A percentile compares a stretch with the other conserved stretches of the same genome.
Evolutionary conservation across 108 stramenopile species (phyloP).

Genomic region (Phaeodactylum tricornutum): DNA sequence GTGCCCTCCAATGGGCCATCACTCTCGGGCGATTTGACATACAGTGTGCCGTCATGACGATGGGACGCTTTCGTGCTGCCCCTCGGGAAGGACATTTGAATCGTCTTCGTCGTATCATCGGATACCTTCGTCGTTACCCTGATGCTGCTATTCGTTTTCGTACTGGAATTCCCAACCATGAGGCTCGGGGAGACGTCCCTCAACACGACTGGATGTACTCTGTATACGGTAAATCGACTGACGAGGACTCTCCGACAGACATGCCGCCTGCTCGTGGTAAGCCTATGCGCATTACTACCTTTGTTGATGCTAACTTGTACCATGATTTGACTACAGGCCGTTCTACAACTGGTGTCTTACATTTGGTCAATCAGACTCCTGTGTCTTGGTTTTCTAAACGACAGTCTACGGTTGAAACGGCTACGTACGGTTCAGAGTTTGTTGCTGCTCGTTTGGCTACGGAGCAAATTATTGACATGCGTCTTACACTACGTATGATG

Average conservation of each 20-base stretch:
- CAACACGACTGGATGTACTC: slow-evolving; percentile 5
- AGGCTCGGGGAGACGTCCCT: background rate
- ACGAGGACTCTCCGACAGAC: slow-evolving; percentile 1
- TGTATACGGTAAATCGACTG: slow-evolving; percentile 4
- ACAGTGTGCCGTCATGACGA: slow-evolving; percentile 1
- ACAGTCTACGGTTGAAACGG: slow-evolving; percentile 10
- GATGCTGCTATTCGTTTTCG: slow-evolving; percentile 5
- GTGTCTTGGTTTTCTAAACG: slow-evolving; percentile 3
- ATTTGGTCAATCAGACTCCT: slow-evolving; percentile 4
- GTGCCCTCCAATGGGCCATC: slow-evolving; percentile 14
- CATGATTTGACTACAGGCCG: slow-evolving; percentile 9
- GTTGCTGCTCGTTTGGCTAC: slow-evolving; percentile 16
- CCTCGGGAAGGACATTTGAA: slow-evolving; percentile 22
- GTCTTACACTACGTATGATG: slow-evolving; percentile 20
- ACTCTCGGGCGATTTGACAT: slow-evolving; percentile 18
- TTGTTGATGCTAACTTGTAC: slow-evolving; percentile 17
- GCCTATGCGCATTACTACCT: slow-evolving; percentile 4
- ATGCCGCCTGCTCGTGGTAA: slow-evolving; percentile 11
- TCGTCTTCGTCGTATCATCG: slow-evolving; percentile 16
- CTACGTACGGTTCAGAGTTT: slow-evolving; percentile 26
- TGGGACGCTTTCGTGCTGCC: slow-evolving; percentile 6
- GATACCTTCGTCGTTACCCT: slow-evolving; percentile 12
- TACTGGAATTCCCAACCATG: background rate
- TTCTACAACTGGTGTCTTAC: slow-evolving; percentile 1
- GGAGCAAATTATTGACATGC: slow-evolving; percentile 12